Percentiles rank a stretch among this genome's conserved stretches.
phyloP scores from a whole-genome alignment of 1,284 basidiomycete species.

The Fomitopsis betulina region DNA sequence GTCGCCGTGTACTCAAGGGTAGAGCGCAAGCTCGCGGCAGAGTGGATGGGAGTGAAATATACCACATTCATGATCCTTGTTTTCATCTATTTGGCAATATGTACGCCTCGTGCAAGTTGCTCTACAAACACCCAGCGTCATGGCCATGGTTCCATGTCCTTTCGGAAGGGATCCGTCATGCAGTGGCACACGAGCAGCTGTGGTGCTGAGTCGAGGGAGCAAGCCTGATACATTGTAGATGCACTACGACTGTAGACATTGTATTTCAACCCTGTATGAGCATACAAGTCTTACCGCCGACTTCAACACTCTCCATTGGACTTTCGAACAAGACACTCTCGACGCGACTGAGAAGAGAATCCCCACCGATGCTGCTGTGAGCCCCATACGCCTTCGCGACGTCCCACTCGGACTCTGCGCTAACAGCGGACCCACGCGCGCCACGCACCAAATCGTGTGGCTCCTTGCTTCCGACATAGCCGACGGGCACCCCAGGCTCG shows the following conservation, averaged over 20 bases:
- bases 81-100: not conserved
- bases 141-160: too few species aligned
- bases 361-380: constrained; percentile 12
- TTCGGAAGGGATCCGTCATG: too few species aligned
- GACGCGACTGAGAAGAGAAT: constrained; percentile 7
- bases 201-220: too few species aligned
- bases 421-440: constrained; percentile 6
- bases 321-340: constrained; percentile 4
- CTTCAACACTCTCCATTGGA: constrained; percentile 18
- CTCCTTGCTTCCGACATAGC: constrained; percentile 1
- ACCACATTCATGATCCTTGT: not conserved
- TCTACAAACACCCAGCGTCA: too few species aligned
- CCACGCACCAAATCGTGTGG: constrained; percentile 1
- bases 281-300: constrained; percentile 22
- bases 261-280: constrained; percentile 17
- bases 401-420: constrained; percentile 23
- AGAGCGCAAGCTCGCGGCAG: too few species aligned
- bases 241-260: not conserved
- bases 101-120: not conserved
- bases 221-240: too few species aligned
- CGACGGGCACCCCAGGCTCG: not conserved
- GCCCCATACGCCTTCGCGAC: constrained; percentile 22
- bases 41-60: too few species aligned
- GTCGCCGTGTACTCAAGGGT: too few species aligned
- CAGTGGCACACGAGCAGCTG: too few species aligned